Evolutionary conservation across 345 rosid species (phyloP).

Genomic region (Moricandia moricandioides): DNA sequence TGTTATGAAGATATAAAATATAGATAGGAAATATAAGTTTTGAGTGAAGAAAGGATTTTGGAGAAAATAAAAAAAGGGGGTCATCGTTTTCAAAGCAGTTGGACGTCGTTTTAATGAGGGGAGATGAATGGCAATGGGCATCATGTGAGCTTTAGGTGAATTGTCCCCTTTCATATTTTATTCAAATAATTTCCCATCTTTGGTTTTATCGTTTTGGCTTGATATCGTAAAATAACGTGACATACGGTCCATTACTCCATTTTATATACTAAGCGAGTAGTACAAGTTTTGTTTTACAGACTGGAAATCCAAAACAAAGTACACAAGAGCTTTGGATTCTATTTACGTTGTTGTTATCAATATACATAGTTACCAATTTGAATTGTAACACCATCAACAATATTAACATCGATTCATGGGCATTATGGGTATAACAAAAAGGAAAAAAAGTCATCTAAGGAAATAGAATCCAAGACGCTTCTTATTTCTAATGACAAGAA

Average conservation of each 20-base stretch:
- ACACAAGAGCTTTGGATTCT: neutral
- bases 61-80: neutral
- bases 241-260: constrained; percentile 20
- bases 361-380: constrained; percentile 23
- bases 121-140: constrained; percentile 9
- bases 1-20: too few relatives aligned
- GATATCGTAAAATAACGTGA: constrained; percentile 26
- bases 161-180: constrained; percentile 20
- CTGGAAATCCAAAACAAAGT: neutral
- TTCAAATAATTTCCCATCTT: neutral
- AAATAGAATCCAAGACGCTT: neutral
- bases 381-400: neutral
- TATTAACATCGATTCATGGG: neutral
- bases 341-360: neutral
- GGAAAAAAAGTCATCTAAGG: neutral
- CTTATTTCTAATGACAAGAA: neutral
- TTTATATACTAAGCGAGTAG: neutral
- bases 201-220: constrained; percentile 29
- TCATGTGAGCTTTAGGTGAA: constrained; percentile 32
- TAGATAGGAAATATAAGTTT: too few relatives aligned
- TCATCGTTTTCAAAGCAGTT: constrained; percentile 36
- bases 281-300: neutral
- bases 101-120: constrained; percentile 26
- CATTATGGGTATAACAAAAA: constrained; percentile 5
- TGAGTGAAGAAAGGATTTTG: neutral